Percentiles rank a stretch among this genome's conserved stretches.
Conservation (phyloP, 257 asterid species). For the Mentha longifolia region DNA sequence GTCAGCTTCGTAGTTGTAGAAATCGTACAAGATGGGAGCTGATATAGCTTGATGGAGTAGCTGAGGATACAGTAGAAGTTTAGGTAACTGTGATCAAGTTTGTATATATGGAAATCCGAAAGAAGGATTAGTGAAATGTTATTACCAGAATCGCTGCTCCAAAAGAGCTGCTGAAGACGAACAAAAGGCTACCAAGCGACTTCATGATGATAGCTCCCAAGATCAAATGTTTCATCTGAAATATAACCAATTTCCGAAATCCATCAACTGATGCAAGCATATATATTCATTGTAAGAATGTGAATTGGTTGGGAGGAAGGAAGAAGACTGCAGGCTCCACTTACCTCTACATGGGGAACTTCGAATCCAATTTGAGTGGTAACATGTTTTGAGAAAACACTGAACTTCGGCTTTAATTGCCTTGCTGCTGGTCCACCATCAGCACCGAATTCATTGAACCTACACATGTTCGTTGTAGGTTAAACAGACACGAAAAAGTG, state of each 20-base stretch:
- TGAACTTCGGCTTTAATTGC: conserved; percentile 68
- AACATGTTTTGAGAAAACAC: conserved; percentile 62
- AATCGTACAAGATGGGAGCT: conserved; percentile 77
- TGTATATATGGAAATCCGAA: not conserved
- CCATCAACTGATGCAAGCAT: not conserved
- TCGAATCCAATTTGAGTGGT: conserved; percentile 57
- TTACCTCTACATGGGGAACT: conserved; percentile 75
- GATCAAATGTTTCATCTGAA: conserved; percentile 70
- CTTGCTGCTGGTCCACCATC: conserved; percentile 87
- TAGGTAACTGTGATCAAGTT: not conserved
- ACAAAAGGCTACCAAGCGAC: conserved; percentile 74
- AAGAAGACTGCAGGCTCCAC: not conserved
- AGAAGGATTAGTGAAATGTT: not conserved
- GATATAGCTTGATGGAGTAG: conserved; percentile 73
- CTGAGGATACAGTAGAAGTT: conserved; percentile 40
- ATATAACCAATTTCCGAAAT: conserved; percentile 12
- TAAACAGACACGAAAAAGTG: not conserved
- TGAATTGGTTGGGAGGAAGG: not conserved
- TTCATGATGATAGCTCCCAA: conserved; percentile 74
- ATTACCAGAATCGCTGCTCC: conserved; percentile 82
- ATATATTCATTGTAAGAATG: not conserved
- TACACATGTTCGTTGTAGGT: conserved; percentile 23
- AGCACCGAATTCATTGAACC: conserved; percentile 74
- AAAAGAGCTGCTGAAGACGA: conserved; percentile 71
- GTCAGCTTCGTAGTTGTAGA: conserved; percentile 84